Base-by-base conservation (phyloP, 768 basidiomycete genomes). In the Trametopsis cervina region DNA sequence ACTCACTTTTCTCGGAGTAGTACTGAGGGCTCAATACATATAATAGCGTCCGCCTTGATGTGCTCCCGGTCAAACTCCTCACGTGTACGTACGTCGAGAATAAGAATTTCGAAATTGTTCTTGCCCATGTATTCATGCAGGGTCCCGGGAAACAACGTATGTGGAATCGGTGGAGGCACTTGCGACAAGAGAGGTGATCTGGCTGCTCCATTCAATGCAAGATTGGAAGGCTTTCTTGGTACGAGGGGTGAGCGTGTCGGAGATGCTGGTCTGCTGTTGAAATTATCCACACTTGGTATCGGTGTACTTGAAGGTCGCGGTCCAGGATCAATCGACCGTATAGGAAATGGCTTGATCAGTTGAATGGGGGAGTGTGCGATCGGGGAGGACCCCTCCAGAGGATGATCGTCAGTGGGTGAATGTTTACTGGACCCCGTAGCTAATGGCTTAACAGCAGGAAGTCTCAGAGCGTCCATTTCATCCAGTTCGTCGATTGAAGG, bases 11-110 rank as follows among this genome's bases (percentile, higher is more conserved):
- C 67, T 40, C 89, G 76, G 48, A 73, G 57, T 18, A 91, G 71
- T 4, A 95, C 78, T 1, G 75, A 75, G 4, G 93, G 91, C 64
- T 97, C 93, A 18, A 96, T 72, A 65, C 91, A 94, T 1, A 92
- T 81, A 1, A 86, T 74, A 5, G 83, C 77, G 52, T 79, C 71
- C 2, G 70, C 74, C 46, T 72, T 77, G 49, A 96, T 85, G 51
- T 85, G 81, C 46, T 83, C 89, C 15, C 59, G 66, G 52, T 90
- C 80, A 57, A 87, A 94, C 41, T 87, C 85, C 9, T 76, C 80
- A 24, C 89, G 75, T 15, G 78, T 73, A n/a, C 94, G 76, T 17
- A 93, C 79, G 62, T 96, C 94, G 17, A 97, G 73, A 12, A 96
- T 56, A 1, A 97, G 72, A 2, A 90, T 77, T 44, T 78, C 77